Percentiles rank a stretch among this genome's conserved stretches.
These are phyloP conservation scores for Lentinula aciculospora DNA, from an alignment of 768 basidiomycete genomes.

Conservation along the genomic window DNA sequence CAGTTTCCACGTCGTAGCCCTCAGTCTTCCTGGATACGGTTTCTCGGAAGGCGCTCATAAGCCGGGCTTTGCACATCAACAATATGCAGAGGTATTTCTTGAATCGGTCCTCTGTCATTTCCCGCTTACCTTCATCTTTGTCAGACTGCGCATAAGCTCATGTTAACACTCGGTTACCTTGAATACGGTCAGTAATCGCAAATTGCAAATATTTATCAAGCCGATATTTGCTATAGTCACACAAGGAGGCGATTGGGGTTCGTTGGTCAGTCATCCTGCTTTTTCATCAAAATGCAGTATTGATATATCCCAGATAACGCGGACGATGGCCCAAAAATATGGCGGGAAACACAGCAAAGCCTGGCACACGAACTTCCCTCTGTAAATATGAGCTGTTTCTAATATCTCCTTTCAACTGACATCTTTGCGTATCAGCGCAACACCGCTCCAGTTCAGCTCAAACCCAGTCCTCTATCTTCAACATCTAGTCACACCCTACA, in stretches of 20 bases:
- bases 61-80: conserved; percentile 28
- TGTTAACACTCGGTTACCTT: conserved; percentile 26
- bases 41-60: conserved; percentile 39
- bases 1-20: conserved; percentile 41
- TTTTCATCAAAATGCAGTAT: neutral
- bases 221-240: conserved; percentile 18
- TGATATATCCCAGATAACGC: conserved; percentile 8
- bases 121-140: neutral
- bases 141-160: conserved; percentile 23
- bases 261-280: conserved; percentile 16
- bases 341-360: conserved; percentile 24
- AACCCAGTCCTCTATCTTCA: conserved; percentile 9
- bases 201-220: neutral
- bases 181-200: conserved; percentile 21
- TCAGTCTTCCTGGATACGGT: conserved; percentile 39
- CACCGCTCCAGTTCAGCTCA: neutral
- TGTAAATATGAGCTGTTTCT: conserved; percentile 13
- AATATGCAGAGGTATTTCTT: conserved; percentile 29
- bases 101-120: too few relatives aligned
- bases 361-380: conserved; percentile 25
- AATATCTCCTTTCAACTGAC: neutral
- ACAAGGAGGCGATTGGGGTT: conserved; percentile 39
- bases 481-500: conserved; percentile 10
- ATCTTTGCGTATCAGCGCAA: neutral
- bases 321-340: conserved; percentile 16